Conservation (phyloP, 495 filamentous ascomycete species). For the Neurospora hispaniola region DNA sequence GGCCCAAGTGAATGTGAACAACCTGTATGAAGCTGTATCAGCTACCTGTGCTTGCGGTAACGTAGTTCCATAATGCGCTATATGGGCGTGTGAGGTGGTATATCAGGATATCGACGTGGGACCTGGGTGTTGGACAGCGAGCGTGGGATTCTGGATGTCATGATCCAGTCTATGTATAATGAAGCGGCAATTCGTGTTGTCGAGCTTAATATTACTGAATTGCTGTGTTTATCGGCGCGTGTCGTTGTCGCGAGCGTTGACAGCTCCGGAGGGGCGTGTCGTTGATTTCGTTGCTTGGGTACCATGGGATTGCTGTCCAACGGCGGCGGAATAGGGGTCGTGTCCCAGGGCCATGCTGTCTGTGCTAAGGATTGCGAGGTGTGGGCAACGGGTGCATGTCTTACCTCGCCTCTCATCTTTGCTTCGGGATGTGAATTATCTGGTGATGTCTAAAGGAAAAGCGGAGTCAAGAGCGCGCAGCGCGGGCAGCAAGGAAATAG, state of each 20-base stretch:
- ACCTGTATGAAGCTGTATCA: slow-evolving; percentile 40
- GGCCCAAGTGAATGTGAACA: slow-evolving; percentile 84
- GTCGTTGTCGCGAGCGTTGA: background rate
- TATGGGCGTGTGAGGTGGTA: background rate
- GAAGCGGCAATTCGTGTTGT: background rate
- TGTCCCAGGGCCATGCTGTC: slow-evolving; percentile 4
- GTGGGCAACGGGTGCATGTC: slow-evolving; percentile 6
- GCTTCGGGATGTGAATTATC: slow-evolving; percentile 9
- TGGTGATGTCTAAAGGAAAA: slow-evolving; percentile 4
- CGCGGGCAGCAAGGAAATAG: slow-evolving; percentile 3
- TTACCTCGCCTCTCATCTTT: slow-evolving; percentile 46
- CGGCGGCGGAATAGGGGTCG: background rate
- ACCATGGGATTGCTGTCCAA: background rate
- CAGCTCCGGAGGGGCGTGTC: background rate
- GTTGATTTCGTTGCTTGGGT: background rate
- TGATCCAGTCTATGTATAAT: background rate
- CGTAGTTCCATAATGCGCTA: background rate
- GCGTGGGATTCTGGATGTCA: background rate
- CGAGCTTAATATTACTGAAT: background rate
- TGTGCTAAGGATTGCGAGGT: slow-evolving; percentile 1
- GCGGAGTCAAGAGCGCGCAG: slow-evolving; percentile 12
- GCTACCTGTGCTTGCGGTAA: slow-evolving; percentile 1
- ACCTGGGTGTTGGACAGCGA: background rate
- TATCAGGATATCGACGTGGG: background rate
- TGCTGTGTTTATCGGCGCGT: background rate